Evolutionary conservation across 1,284 basidiomycete genomes (phyloP).

Genomic region (Ustilago esculenta): DNA sequence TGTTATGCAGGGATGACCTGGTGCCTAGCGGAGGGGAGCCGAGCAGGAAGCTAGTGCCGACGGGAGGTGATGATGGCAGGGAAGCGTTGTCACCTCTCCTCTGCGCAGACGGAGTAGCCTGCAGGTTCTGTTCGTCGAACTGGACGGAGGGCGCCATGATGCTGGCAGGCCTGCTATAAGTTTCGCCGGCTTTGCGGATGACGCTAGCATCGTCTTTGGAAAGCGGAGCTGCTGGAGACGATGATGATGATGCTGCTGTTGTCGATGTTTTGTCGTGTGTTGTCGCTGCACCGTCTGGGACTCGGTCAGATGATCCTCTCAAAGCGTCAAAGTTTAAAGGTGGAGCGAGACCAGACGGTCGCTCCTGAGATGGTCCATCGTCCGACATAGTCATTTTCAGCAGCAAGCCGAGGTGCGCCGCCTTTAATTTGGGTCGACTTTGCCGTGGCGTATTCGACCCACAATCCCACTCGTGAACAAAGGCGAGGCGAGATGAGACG

Average conservation of each 20-base stretch:
- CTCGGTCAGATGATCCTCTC: too few relatives aligned
- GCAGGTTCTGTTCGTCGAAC: constrained; percentile 47
- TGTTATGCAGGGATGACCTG: constrained; percentile 4
- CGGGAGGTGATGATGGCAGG: constrained; percentile 23
- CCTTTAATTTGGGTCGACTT: too few relatives aligned
- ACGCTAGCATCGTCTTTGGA: constrained; percentile 22
- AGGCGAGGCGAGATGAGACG: too few relatives aligned
- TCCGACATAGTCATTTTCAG: constrained; percentile 15
- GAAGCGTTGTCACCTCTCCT: constrained; percentile 27
- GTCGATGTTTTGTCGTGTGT: not conserved
- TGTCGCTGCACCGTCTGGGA: not conserved
- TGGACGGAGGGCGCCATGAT: constrained; percentile 41
- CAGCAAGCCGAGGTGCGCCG: too few relatives aligned
- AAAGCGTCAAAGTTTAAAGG: constrained; percentile 5
- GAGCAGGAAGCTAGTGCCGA: constrained; percentile 2
- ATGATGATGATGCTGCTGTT: not conserved
- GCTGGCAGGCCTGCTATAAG: constrained; percentile 21
- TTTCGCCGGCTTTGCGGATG: constrained; percentile 20
- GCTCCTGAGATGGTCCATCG: constrained; percentile 8
- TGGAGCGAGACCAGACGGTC: constrained; percentile 14
- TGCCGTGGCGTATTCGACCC: too few relatives aligned
- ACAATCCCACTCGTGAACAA: too few relatives aligned
- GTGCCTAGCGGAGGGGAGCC: constrained; percentile 7
- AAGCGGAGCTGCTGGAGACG: constrained; percentile 2
- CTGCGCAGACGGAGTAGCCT: constrained; percentile 31